phyloP scores from a whole-genome alignment of 306 rosid genomes.

The Quercus gilva region DNA sequence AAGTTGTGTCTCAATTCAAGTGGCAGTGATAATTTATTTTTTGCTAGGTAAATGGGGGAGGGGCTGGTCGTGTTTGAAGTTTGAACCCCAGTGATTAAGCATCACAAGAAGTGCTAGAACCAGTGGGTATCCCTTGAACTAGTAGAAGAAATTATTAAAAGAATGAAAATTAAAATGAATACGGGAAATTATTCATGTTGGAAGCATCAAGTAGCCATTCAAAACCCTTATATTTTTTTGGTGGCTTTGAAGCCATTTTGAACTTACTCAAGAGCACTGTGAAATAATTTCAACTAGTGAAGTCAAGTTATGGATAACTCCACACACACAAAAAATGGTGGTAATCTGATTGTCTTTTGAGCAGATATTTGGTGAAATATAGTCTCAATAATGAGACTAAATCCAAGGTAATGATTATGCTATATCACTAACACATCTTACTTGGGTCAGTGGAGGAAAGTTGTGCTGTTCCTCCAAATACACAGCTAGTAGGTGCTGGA shows the following conservation, averaged over 20 bases:
- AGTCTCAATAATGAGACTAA: neutral
- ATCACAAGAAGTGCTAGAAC: too few relatives aligned
- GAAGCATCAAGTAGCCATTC: neutral
- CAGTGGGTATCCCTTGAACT: too few relatives aligned
- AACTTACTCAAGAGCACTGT: neutral
- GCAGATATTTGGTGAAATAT: neutral
- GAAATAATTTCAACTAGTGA: neutral
- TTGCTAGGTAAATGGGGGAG: too few relatives aligned
- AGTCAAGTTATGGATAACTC: neutral
- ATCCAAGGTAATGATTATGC: neutral
- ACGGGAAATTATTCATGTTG: neutral
- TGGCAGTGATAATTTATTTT: neutral
- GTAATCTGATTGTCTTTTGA: neutral
- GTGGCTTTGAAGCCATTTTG: neutral
- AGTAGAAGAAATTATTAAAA: neutral
- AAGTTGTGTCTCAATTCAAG: neutral
- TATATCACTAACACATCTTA: constrained; percentile 40
- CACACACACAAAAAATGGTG: neutral
- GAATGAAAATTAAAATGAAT: neutral
- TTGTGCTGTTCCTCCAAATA: constrained; percentile 74
- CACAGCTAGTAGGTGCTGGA: constrained; percentile 79
- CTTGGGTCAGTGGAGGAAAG: constrained; percentile 77
- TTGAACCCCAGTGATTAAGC: too few relatives aligned
- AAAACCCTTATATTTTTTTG: too few relatives aligned
- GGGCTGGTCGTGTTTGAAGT: too few relatives aligned